Conservation (phyloP, 495 filamentous ascomycete species). For the Lentithecium fluviatile region DNA sequence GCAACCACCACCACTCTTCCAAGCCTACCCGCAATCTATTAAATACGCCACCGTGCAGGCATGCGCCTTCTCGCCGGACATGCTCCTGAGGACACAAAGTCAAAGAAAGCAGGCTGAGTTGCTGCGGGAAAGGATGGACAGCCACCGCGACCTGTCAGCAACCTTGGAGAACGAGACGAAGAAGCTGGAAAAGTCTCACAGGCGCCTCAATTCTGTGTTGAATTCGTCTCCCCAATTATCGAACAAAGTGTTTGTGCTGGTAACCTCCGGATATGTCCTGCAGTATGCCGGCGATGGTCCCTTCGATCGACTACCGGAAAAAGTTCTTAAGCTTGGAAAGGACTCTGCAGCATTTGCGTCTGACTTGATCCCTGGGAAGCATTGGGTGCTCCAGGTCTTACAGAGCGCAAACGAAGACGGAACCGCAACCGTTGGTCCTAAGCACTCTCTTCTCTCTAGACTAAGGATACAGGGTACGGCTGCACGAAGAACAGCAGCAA, state of each 20-base stretch:
- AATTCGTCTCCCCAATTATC: slow-evolving; percentile 65
- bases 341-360: slow-evolving; percentile 91
- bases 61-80: slow-evolving; percentile 54
- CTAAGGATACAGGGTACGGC: slow-evolving; percentile 64
- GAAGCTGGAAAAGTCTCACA: slow-evolving; percentile 31
- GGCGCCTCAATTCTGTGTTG: slow-evolving; percentile 50
- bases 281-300: slow-evolving; percentile 83
- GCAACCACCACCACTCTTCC: slow-evolving; percentile 80
- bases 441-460: slow-evolving; percentile 66
- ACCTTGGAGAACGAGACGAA: slow-evolving; percentile 41
- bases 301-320: slow-evolving; percentile 81
- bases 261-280: slow-evolving; percentile 78
- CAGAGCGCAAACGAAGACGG: slow-evolving; percentile 65
- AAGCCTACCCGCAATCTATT: slow-evolving; percentile 83
- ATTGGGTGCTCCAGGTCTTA: slow-evolving; percentile 91
- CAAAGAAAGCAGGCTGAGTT: slow-evolving; percentile 48
- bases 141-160: slow-evolving; percentile 38
- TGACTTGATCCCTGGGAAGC: slow-evolving; percentile 87
- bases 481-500: slow-evolving; percentile 58
- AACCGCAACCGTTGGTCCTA: slow-evolving; percentile 49
- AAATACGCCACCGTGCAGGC: slow-evolving; percentile 56
- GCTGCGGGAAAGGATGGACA: slow-evolving; percentile 45
- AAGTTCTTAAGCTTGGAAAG: slow-evolving; percentile 75
- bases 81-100: slow-evolving; percentile 62
- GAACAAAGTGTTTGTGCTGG: slow-evolving; percentile 77